Conservation (phyloP, 2,329 filamentous ascomycete genomes). For the Neofusicoccum kwambonambiense region DNA sequence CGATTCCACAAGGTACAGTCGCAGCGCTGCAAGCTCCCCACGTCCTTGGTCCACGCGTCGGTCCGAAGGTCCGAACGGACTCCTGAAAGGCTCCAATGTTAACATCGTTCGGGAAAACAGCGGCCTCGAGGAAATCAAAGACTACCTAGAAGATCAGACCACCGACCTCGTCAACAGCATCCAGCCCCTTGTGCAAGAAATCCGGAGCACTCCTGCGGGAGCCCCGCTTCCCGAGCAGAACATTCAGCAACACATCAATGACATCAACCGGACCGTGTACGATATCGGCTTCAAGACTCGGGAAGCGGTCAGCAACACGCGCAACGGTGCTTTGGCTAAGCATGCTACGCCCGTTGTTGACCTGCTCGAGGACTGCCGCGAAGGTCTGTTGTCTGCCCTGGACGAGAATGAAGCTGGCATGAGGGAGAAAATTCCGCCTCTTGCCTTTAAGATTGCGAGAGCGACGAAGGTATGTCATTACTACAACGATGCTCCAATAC, state of each 20-base stretch:
- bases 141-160: constrained; percentile 81
- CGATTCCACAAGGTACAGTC: constrained; percentile 28
- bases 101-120: constrained; percentile 24
- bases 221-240: constrained; percentile 31
- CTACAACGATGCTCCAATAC: neutral
- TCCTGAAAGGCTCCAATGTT: constrained; percentile 25
- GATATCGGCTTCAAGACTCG: constrained; percentile 66
- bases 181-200: constrained; percentile 72
- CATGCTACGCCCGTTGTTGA: constrained; percentile 52
- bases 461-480: constrained; percentile 65
- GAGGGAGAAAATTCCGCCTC: constrained; percentile 67
- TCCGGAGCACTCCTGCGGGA: constrained; percentile 48
- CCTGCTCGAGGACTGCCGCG: constrained; percentile 62
- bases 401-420: constrained; percentile 60
- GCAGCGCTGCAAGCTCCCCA: constrained; percentile 37
- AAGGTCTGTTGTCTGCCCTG: constrained; percentile 62
- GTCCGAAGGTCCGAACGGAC: constrained; percentile 14
- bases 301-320: constrained; percentile 48
- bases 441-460: constrained; percentile 82
- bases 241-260: constrained; percentile 66
- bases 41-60: constrained; percentile 15
- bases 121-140: constrained; percentile 61
- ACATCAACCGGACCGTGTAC: constrained; percentile 69
- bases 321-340: constrained; percentile 53
- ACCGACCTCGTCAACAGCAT: constrained; percentile 76